These are phyloP conservation scores for Apiospora rasikravindrae DNA, from an alignment of 2,329 filamentous ascomycete species.

Conservation along the genomic window DNA sequence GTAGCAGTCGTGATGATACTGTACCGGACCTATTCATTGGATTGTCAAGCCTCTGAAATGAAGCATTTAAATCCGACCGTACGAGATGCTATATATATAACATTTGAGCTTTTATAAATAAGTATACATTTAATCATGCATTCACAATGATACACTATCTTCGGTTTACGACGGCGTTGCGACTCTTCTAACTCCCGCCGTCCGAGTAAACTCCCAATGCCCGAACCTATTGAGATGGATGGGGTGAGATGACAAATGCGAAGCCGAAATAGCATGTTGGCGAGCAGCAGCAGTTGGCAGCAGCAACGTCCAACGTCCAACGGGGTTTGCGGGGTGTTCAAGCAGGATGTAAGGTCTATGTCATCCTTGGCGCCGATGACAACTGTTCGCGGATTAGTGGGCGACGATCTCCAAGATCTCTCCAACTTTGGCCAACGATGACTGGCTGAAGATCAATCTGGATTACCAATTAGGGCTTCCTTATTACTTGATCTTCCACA, in stretches of 20 bases:
- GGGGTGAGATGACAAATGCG: constrained; percentile 8
- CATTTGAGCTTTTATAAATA: no score
- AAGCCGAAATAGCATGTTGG: neutral
- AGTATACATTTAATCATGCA: no score
- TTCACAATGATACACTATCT: neutral
- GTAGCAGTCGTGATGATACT: neutral
- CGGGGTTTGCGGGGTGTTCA: neutral
- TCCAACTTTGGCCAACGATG: neutral
- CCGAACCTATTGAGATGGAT: neutral
- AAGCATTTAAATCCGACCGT: neutral
- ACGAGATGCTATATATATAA: neutral
- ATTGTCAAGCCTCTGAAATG: neutral
- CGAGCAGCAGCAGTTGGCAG: neutral
- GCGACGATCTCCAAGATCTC: constrained; percentile 13
- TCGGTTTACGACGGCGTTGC: neutral
- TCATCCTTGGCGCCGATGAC: constrained; percentile 15
- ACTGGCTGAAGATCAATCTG: neutral
- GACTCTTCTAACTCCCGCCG: neutral
- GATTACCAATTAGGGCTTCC: neutral
- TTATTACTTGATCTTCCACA: neutral
- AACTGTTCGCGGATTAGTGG: neutral
- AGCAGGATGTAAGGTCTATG: neutral
- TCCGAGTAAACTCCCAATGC: neutral
- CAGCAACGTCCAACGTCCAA: neutral
- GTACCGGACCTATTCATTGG: neutral